Base-by-base conservation (phyloP, 2,329 filamentous ascomycete genomes). In the Xylariaceae sp. region DNA sequence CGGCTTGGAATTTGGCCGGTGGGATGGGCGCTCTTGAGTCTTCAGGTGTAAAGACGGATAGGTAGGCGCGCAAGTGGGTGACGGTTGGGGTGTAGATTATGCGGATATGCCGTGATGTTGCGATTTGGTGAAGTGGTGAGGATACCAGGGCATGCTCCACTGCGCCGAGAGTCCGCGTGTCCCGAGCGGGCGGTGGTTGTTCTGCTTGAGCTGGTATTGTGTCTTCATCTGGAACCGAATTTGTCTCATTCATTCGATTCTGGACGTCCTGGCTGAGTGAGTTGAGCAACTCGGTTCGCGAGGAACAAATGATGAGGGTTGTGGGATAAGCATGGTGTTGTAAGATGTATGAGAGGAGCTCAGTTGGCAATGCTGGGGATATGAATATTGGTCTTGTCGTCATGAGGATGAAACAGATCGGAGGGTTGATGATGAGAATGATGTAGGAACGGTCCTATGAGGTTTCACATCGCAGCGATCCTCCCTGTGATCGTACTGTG, bases 21-120 rank as follows among this genome's bases (percentile, higher is more conserved):
- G 75, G 75, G 2, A 69, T 50, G 0, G 67, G 52, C 0, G 73
- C 59, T 14, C 58, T 66, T 9, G 72, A 71, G 48, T 71, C 64
- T 1, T 58, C 55, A 2, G 66, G 55, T 15, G 69, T 69, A 51
- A 81, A 77, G 45, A 81, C 75, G 39, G 86, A 75, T 15, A 96
- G 75, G 61, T 86, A 89, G 33, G 89, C 89, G 47, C 89, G 85
- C 6, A 96, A 78, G 66, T 88, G 84, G 18, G 87, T 83, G 47
- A 94, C 77, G 2, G 86, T 89, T 0, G 89, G 83, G 47, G 83
- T 80, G 68, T 95, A 96, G 33, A 81, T 71, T 9, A 91, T 68
- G 47, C 80, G 81, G 54, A 95, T 78, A 59, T 85, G 82, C 30
- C 82, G 80, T 7, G 89, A 85, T 3, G 80, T 77, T 42, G 85